phyloP scores from a whole-genome alignment of 2,329 filamentous ascomycete species.

The Beauveria asiatica region DNA sequence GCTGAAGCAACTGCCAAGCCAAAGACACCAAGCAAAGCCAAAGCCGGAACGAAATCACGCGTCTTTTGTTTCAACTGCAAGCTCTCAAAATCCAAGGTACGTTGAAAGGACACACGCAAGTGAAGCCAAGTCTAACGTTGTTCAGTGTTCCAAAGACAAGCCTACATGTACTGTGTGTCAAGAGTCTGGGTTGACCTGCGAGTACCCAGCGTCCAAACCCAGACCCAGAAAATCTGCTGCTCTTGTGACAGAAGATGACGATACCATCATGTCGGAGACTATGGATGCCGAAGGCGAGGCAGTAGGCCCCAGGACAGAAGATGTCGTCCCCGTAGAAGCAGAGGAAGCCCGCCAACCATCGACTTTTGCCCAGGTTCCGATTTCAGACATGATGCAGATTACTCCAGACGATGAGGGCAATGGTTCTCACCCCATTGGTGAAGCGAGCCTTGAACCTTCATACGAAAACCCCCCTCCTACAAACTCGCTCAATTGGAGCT shows the following conservation, averaged over 20 bases:
- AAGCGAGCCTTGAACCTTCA: background rate
- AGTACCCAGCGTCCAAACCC: conserved; percentile 29
- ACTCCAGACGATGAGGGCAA: conserved; percentile 1
- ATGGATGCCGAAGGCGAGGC: conserved; percentile 12
- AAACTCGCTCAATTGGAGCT: conserved; percentile 1
- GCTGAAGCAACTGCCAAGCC: background rate
- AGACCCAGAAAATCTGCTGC: conserved; percentile 18
- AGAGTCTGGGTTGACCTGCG: conserved; percentile 24
- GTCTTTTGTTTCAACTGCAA: conserved; percentile 31
- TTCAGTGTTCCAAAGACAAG: conserved; percentile 32
- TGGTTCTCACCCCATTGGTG: conserved; percentile 3
- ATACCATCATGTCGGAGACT: conserved; percentile 9
- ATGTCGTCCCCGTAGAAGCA: background rate
- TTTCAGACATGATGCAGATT: conserved; percentile 6
- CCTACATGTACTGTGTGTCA: conserved; percentile 33
- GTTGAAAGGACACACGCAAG: conserved; percentile 4
- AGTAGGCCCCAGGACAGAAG: conserved; percentile 1
- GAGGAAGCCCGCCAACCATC: background rate
- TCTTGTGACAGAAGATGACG: conserved; percentile 13
- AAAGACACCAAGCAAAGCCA: conserved; percentile 9
- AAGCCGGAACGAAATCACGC: conserved; percentile 21
- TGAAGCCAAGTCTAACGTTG: conserved; percentile 13
- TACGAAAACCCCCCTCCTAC: background rate
- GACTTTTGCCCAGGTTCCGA: background rate
- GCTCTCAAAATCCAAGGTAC: conserved; percentile 26